Evolutionary conservation across 2,329 filamentous ascomycete species (phyloP), one percentile per base, ranked within the genome.

Genomic region (Bimuria novae-zelandiae): DNA sequence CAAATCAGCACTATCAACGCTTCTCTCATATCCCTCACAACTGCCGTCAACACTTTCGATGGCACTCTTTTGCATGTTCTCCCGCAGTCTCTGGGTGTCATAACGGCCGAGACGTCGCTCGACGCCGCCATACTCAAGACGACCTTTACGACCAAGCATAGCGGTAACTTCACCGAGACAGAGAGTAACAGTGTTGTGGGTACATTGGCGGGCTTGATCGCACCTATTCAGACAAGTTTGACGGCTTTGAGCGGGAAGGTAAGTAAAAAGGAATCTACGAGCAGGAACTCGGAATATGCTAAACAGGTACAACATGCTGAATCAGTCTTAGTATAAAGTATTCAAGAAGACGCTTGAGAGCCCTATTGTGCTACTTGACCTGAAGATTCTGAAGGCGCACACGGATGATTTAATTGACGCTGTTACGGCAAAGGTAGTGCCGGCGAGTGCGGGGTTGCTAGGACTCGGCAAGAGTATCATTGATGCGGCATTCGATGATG

Each of bases 281-380:
- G n/a, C n/a, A n/a, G n/a, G n/a, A n/a, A n/a, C n/a, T n/a, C n/a
- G n/a, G n/a, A n/a, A n/a, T n/a, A n/a, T n/a, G n/a, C n/a, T n/a
- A n/a, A n/a, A n/a, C n/a, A n/a, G n/a, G 2, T 27, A 22, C 17
- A 29, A 11, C 19, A 10, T 10, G 17, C 51, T 60, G 17, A 62
- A n/a, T 7, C 2, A 29, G 1, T 1, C 32, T 1, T 37, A 67
- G 64, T 64, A 65, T n/a, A 40, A 53, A 5, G 22, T 12, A 1
- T 67, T 67, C 55, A 67, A 62, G 54, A 61, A 61, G 29, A 64
- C 58, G 2, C 44, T 63, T 8, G 54, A 58, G 14, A 33, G 60
- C 7, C 60, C 62, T 0, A 59, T 63, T 14, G 62, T 67, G 4
- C 27, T 67, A 29, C 33, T 61, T 4, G 59, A 63, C 27, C 52